These are phyloP conservation scores for Insectozyma bohioensis DNA, from an alignment of 1,139 yeast genomes.

Conservation along the genomic window DNA sequence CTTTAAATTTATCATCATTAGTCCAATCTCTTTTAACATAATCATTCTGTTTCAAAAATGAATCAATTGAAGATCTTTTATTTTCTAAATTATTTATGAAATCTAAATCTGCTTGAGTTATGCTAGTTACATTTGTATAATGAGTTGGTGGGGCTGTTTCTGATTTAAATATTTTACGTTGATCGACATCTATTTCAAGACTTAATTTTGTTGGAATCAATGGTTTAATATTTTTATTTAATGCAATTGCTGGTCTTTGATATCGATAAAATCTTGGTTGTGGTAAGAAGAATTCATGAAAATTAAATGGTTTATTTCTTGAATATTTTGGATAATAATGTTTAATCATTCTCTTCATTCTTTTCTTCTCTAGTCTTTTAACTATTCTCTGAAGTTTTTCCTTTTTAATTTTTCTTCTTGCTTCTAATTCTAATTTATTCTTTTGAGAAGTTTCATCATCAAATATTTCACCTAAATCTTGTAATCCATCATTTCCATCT, in stretches of 20 bases:
- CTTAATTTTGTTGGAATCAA: conserved; percentile 58
- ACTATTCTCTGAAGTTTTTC: conserved; percentile 29
- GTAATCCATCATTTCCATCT: conserved; percentile 24
- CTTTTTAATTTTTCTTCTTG: conserved; percentile 20
- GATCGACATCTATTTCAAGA: conserved; percentile 51
- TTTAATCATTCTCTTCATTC: conserved; percentile 36
- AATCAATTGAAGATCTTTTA: conserved; percentile 20
- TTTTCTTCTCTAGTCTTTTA: conserved; percentile 32
- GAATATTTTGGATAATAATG: conserved; percentile 66
- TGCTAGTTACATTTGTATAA: conserved; percentile 15
- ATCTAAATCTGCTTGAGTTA: conserved; percentile 29
- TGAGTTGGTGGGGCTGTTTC: conserved; percentile 10
- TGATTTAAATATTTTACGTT: conserved; percentile 42
- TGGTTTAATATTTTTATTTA: conserved; percentile 45
- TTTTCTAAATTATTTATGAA: conserved; percentile 28
- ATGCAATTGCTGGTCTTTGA: conserved; percentile 50
- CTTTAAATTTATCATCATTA: conserved; percentile 38
- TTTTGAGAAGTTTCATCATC: conserved; percentile 22
- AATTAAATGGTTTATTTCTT: conserved; percentile 54
- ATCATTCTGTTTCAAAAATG: conserved; percentile 26
- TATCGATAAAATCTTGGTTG: conserved; percentile 54
- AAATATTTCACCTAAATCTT: conserved; percentile 36
- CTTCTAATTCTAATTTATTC: conserved; percentile 24
- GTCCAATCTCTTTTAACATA: conserved; percentile 38
- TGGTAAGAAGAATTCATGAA: conserved; percentile 68